Percentiles rank a stretch among this genome's conserved stretches.
These are phyloP conservation scores for Ophiostoma sp. DNA, from an alignment of 2,329 filamentous ascomycete species.

Conservation along the genomic window DNA sequence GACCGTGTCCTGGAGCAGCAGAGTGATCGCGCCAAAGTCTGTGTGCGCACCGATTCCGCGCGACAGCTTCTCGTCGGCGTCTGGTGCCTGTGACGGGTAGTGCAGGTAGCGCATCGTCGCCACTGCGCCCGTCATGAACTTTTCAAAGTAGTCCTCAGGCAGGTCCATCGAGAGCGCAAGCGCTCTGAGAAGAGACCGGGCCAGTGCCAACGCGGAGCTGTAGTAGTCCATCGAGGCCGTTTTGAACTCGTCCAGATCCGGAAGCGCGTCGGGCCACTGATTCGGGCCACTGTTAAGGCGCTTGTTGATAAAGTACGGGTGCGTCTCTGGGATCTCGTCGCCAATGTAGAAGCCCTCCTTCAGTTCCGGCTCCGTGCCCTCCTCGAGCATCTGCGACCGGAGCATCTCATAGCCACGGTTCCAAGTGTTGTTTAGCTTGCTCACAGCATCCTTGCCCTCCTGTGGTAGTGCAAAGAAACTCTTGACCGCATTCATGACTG, in stretches of 20 bases:
- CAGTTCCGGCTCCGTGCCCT: conserved; percentile 34
- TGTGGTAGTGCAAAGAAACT: conserved; percentile 44
- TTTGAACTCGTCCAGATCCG: conserved; percentile 16
- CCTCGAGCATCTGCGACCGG: conserved; percentile 32
- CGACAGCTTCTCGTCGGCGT: conserved; percentile 32
- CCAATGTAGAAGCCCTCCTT: conserved; percentile 36
- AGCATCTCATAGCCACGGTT: conserved; percentile 36
- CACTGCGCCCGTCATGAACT: conserved; percentile 19
- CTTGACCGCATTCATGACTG: conserved; percentile 39
- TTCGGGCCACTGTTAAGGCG: conserved; percentile 30
- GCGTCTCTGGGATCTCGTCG: conserved; percentile 30
- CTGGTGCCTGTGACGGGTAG: conserved; percentile 33
- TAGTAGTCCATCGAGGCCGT: conserved; percentile 21
- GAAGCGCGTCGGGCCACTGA: conserved; percentile 29
- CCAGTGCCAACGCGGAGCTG: conserved; percentile 17
- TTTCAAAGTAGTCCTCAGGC: conserved; percentile 39
- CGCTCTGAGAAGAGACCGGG: conserved; percentile 19
- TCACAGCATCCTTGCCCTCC: conserved; percentile 37
- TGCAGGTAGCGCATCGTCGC: conserved; percentile 27
- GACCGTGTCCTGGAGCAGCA: conserved; percentile 47
- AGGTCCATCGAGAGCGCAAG: conserved; percentile 39
- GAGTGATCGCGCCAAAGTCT: conserved; percentile 50
- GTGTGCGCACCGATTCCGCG: conserved; percentile 45
- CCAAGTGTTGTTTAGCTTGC: conserved; percentile 33
- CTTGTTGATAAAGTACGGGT: conserved; percentile 24